Evolutionary conservation across 1,284 basidiomycete genomes (phyloP), one percentile per base, ranked within the genome.

Genomic region (Golubevia pallescens): DNA sequence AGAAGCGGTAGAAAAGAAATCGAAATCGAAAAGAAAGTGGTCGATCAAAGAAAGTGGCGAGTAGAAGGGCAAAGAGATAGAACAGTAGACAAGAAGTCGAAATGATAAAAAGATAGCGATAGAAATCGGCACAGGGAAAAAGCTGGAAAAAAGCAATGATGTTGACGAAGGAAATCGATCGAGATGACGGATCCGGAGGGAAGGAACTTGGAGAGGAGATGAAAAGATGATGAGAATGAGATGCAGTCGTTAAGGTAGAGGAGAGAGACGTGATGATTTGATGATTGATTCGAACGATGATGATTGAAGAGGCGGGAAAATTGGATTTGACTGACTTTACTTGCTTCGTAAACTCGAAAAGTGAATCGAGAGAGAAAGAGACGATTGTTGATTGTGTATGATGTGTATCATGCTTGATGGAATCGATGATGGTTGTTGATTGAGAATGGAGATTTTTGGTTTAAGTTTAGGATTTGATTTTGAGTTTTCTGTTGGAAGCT

Each of bases 21-120:
- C n/a, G n/a, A n/a, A n/a, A n/a, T n/a, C 20, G 24, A 57, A 57
- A 57, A 13, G n/a, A 19, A 57, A 57, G 32, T 24, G 32, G 32
- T 24, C 8, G 42, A 57, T 24, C 8, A 57, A 57, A 57, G 32
- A 57, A 57, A 57, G n/a, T 10, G n/a, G 13, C 8, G 55, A 57
- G n/a, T 2, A 57, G 8, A 57, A 57, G n/a, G n/a, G n/a, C 23
- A 57, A 57, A 57, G 32, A n/a, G n/a, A 57, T 14, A 57, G 55
- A 57, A 57, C 55, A 13, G 23, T 3, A 13, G 53, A 7, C 7
- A 23, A 54, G 19, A 23, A 54, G 21, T 54, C 19, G 21, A 24
- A 13, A n/a, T 34, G 5, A 13, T 24, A 24, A n/a, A n/a, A 3
- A 57, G 32, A 57, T 34, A 57, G n/a, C 55, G 32, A 57, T 57